These are phyloP conservation scores for Oryza glumipatula DNA, from an alignment of 176 grass and related monocot genomes.

Conservation along the genomic window DNA sequence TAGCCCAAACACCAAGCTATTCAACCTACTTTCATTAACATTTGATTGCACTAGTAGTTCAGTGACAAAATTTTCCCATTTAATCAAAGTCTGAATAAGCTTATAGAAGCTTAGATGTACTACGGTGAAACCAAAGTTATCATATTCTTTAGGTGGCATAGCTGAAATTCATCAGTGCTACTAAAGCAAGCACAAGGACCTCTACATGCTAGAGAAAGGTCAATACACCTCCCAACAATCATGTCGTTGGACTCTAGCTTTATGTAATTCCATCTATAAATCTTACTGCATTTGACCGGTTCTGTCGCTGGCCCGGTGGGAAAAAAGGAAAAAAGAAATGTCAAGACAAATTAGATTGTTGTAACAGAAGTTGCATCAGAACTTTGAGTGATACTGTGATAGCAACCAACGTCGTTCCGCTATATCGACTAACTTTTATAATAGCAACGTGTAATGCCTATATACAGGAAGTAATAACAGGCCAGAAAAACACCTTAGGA, in stretches of 20 bases:
- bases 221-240: too few species aligned
- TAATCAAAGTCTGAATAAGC: background rate
- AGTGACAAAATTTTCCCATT: background rate
- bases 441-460: background rate
- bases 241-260: too few species aligned
- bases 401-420: too few species aligned
- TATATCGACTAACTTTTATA: too few species aligned
- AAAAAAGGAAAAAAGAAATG: background rate
- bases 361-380: background rate
- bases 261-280: too few species aligned
- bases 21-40: background rate
- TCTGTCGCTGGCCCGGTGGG: too few species aligned
- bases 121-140: background rate
- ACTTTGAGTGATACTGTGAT: too few species aligned
- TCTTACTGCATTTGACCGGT: too few species aligned
- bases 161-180: conserved; percentile 4
- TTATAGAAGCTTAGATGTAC: background rate
- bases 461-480: background rate
- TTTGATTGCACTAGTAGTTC: background rate
- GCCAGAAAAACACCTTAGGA: conserved; percentile 66
- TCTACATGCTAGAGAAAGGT: background rate
- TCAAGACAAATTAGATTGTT: conserved; percentile 1
- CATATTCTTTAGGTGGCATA: background rate
- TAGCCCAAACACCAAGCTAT: background rate
- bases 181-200: background rate